Conservation (phyloP, 73 alveolate species). For the Paramecium caudatum region DNA sequence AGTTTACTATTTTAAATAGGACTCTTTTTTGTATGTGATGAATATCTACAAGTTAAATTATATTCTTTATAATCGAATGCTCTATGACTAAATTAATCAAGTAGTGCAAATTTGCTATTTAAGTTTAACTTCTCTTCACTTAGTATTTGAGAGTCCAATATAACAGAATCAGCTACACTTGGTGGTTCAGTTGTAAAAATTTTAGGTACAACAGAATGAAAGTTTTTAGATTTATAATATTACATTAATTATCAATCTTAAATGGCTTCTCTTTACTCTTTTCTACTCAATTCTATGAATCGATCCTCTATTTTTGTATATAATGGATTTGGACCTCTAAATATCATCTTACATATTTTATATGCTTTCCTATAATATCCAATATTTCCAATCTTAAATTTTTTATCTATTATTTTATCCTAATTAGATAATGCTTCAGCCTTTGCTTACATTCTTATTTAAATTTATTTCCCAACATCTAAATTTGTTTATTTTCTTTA, state of each 20-base stretch:
- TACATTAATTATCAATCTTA: neutral
- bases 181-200: slow-evolving; percentile 56
- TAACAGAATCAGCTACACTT: slow-evolving; percentile 31
- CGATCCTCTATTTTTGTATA: neutral
- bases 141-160: slow-evolving; percentile 8
- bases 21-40: neutral
- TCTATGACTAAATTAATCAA: slow-evolving; percentile 45
- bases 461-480: neutral
- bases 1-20: neutral
- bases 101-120: slow-evolving; percentile 3
- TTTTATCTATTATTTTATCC: neutral
- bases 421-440: neutral
- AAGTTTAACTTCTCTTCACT: slow-evolving; percentile 1
- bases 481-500: neutral
- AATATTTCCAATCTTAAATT: slow-evolving; percentile 23
- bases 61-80: slow-evolving; percentile 23
- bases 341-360: slow-evolving; percentile 19
- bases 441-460: neutral
- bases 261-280: slow-evolving; percentile 20
- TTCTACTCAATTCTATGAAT: slow-evolving; percentile 19
- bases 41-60: neutral
- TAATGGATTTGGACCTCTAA: neutral
- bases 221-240: slow-evolving; percentile 45
- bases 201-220: slow-evolving; percentile 19
- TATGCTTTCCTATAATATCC: slow-evolving; percentile 53